phyloP scores from a whole-genome alignment of 805 yeast species.

The Candida takata region DNA sequence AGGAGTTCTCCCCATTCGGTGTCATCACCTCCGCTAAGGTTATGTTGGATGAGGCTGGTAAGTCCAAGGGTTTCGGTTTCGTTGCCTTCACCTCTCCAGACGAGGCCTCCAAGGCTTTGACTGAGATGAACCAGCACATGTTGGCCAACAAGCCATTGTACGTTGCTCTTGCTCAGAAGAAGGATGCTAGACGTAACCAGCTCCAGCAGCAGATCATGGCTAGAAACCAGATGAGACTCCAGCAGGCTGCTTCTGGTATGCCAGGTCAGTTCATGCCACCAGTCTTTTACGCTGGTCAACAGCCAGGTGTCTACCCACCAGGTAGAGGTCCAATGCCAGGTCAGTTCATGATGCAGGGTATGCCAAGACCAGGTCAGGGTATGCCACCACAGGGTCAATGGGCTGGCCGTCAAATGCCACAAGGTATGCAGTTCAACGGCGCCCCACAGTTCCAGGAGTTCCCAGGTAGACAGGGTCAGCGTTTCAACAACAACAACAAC shows the following conservation, averaged over 20 bases:
- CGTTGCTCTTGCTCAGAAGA: conserved; percentile 98
- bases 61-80: conserved; percentile 97
- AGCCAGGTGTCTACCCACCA: conserved; percentile 80
- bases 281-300: conserved; percentile 57
- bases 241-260: conserved; percentile 88
- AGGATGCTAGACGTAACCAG: conserved; percentile 95
- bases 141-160: conserved; percentile 92
- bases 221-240: conserved; percentile 96
- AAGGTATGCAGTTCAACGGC: conserved; percentile 61
- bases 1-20: conserved; percentile 91
- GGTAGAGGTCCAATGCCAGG: conserved; percentile 81
- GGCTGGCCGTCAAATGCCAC: conserved; percentile 50
- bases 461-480: conserved; percentile 42
- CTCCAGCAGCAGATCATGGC: conserved; percentile 97
- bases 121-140: conserved; percentile 97
- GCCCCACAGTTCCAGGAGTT: conserved; percentile 72
- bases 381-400: conserved; percentile 58
- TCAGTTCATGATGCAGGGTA: conserved; percentile 65
- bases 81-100: conserved; percentile 97
- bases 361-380: conserved; percentile 48
- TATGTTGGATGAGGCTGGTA: conserved; percentile 90
- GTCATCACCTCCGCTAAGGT: conserved; percentile 93
- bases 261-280: conserved; percentile 82
- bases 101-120: conserved; percentile 97
- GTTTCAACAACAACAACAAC: conserved; percentile 41